Conservation (phyloP, 441 rosid genomes). For the Arabidopsis lyrata region DNA sequence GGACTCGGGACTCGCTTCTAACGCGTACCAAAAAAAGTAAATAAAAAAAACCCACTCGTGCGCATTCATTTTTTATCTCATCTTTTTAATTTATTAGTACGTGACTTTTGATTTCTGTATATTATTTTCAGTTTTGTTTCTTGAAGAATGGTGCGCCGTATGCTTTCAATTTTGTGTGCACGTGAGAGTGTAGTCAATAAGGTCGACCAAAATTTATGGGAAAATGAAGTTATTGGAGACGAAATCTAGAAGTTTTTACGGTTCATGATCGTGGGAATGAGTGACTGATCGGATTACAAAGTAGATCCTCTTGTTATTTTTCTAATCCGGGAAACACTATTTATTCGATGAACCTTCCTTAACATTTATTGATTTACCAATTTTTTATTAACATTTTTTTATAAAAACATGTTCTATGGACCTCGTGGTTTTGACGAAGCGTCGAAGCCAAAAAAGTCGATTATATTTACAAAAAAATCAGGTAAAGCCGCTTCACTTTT, state of each 20-base stretch:
- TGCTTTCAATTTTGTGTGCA: slow-evolving; percentile 37
- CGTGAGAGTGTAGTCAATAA: slow-evolving; percentile 47
- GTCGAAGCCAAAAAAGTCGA: background rate
- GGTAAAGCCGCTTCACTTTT: background rate
- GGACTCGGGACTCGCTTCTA: slow-evolving; percentile 31
- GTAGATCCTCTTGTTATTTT: slow-evolving; percentile 33
- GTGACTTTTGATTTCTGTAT: background rate
- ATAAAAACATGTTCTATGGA: background rate
- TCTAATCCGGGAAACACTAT: slow-evolving; percentile 19
- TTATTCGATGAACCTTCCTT: slow-evolving; percentile 34
- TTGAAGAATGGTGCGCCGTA: slow-evolving; percentile 40
- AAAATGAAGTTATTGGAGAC: background rate
- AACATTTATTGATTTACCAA: background rate
- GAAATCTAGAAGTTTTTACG: slow-evolving; percentile 26
- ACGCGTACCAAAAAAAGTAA: slow-evolving; percentile 12
- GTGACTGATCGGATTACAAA: slow-evolving; percentile 35
- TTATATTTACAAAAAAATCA: background rate
- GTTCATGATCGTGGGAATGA: slow-evolving; percentile 40
- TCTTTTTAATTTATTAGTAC: background rate
- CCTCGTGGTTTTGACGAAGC: background rate
- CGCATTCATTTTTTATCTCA: slow-evolving; percentile 9
- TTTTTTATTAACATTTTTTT: background rate
- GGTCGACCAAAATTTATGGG: slow-evolving; percentile 35
- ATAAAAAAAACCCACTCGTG: slow-evolving; percentile 27
- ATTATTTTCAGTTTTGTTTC: background rate